These are phyloP conservation scores for Pisolithus microcarpus DNA, from an alignment of 768 basidiomycete species.

Conservation along the genomic window DNA sequence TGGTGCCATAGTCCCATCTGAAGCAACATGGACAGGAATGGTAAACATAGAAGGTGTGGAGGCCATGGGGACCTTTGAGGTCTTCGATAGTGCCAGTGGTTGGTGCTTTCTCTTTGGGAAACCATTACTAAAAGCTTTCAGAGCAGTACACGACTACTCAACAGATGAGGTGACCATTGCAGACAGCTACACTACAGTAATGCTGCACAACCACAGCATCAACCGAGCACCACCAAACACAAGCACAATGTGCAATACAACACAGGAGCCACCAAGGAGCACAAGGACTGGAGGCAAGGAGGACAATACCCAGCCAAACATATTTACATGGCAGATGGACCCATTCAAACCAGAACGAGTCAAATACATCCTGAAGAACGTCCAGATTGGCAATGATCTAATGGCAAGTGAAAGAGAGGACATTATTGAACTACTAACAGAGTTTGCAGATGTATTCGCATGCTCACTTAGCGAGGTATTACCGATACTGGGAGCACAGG, in stretches of 20 bases:
- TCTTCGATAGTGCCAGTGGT: constrained; percentile 15
- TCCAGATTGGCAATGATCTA: constrained; percentile 29
- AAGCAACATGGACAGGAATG: constrained; percentile 6
- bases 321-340: neutral
- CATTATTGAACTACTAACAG: constrained; percentile 16
- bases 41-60: neutral
- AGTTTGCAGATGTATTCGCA: constrained; percentile 35
- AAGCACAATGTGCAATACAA: neutral
- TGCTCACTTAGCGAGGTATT: constrained; percentile 33
- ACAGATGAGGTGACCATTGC: constrained; percentile 3
- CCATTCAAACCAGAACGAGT: constrained; percentile 8
- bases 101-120: constrained; percentile 27
- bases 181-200: neutral
- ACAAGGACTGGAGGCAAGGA: neutral
- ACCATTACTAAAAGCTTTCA: constrained; percentile 15
- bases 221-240: neutral
- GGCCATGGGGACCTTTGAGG: neutral
- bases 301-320: neutral
- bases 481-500: constrained; percentile 7
- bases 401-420: constrained; percentile 11
- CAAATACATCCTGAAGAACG: constrained; percentile 8
- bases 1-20: constrained; percentile 4
- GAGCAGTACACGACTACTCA: constrained; percentile 20
- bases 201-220: neutral
- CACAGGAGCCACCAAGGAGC: too few species aligned